Evolutionary conservation across 2,329 filamentous ascomycete species (phyloP).

Genomic region (Trichoderma pleuroti): DNA sequence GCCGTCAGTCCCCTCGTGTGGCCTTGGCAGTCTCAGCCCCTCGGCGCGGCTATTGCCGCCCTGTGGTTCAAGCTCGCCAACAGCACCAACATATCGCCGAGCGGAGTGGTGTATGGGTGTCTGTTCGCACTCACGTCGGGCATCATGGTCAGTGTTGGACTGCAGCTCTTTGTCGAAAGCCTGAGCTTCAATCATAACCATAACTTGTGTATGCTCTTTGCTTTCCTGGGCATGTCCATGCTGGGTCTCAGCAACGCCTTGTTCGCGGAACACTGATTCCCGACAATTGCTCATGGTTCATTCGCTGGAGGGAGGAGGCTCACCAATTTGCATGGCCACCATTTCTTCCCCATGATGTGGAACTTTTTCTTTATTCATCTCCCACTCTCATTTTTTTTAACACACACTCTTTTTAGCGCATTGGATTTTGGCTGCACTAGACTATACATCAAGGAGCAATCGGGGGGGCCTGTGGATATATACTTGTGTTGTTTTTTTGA

Average conservation of each 20-base stretch:
- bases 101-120: constrained; percentile 64
- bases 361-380: neutral
- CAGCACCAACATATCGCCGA: constrained; percentile 46
- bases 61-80: constrained; percentile 76
- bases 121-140: constrained; percentile 89
- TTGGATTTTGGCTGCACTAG: constrained; percentile 19
- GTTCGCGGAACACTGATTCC: constrained; percentile 53
- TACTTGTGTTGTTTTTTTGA: neutral
- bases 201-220: constrained; percentile 73
- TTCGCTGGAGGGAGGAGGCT: neutral
- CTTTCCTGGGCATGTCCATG: constrained; percentile 81
- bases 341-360: neutral
- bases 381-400: neutral
- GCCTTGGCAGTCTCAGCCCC: constrained; percentile 80
- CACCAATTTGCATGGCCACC: neutral
- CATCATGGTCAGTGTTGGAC: constrained; percentile 90
- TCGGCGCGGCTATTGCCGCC: constrained; percentile 79
- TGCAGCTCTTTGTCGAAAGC: constrained; percentile 86
- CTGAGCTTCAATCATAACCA: constrained; percentile 77
- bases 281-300: neutral
- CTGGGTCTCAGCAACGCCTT: constrained; percentile 82
- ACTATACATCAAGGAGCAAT: constrained; percentile 20
- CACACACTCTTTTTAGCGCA: neutral
- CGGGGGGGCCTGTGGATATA: constrained; percentile 26
- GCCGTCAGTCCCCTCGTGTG: too few species aligned